These are phyloP conservation scores for Neopestalotiopsis sp. DNA, from an alignment of 2,329 filamentous ascomycete genomes.

Conservation along the genomic window DNA sequence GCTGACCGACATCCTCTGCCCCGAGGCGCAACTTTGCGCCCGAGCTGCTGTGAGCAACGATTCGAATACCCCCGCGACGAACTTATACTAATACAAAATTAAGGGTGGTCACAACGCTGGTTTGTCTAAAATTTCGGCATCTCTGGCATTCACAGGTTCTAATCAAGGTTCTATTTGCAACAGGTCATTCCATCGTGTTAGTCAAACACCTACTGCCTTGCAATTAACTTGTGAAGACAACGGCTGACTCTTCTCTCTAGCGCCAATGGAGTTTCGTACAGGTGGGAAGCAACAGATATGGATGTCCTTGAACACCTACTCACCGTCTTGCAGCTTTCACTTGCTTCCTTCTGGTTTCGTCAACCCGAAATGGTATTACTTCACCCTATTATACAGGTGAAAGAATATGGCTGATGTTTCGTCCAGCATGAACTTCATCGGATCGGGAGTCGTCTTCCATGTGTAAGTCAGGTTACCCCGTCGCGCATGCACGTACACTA, in stretches of 20 bases:
- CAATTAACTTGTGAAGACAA: background rate
- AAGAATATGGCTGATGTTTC: background rate
- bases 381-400: background rate
- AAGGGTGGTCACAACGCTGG: slow-evolving; percentile 22
- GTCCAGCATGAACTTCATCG: slow-evolving; percentile 70
- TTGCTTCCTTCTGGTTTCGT: slow-evolving; percentile 67
- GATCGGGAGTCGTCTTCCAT: slow-evolving; percentile 60
- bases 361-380: slow-evolving; percentile 61
- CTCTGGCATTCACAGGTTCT: too few species aligned
- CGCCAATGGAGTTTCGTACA: slow-evolving; percentile 23
- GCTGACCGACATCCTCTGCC: slow-evolving; percentile 5
- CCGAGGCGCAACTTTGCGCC: slow-evolving; percentile 12
- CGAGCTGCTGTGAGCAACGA: slow-evolving; percentile 20
- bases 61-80: background rate
- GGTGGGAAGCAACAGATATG: slow-evolving; percentile 4
- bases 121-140: too few species aligned
- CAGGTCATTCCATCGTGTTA: slow-evolving; percentile 21
- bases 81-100: slow-evolving; percentile 1
- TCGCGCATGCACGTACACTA: background rate
- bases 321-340: slow-evolving; percentile 19
- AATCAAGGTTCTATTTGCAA: too few species aligned
- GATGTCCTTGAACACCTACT: background rate
- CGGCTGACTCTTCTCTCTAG: slow-evolving; percentile 9
- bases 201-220: background rate
- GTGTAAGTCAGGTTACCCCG: slow-evolving; percentile 24